These are phyloP conservation scores for Coemansia sp. DNA, from an alignment of 192 early-diverging fungal species.

Conservation along the genomic window DNA sequence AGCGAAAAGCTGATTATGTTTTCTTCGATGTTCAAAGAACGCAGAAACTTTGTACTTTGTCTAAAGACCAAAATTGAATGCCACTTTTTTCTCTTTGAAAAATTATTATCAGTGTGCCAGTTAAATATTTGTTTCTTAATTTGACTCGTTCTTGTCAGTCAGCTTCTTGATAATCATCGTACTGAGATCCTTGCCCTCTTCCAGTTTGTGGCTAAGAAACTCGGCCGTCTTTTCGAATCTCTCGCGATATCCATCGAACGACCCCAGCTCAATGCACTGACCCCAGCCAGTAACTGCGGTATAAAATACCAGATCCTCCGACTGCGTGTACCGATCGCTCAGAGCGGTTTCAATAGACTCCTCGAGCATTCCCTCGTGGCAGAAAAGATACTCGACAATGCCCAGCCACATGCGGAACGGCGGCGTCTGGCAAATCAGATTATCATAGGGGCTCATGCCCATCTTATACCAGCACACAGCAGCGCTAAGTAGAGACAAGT, in stretches of 20 bases:
- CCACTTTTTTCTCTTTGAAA: too few species aligned
- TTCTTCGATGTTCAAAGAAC: too few species aligned
- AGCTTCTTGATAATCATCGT: slow-evolving; percentile 54
- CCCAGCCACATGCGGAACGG: slow-evolving; percentile 93
- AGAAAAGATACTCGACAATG: slow-evolving; percentile 91
- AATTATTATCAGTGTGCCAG: too few species aligned
- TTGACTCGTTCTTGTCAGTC: slow-evolving; percentile 16
- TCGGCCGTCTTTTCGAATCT: slow-evolving; percentile 80
- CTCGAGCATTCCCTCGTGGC: slow-evolving; percentile 75
- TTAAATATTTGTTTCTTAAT: background rate
- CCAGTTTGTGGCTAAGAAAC: slow-evolving; percentile 74
- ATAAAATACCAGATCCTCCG: slow-evolving; percentile 85
- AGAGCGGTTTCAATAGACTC: slow-evolving; percentile 85
- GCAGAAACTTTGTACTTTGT: too few species aligned
- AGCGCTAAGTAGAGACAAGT: slow-evolving; percentile 90
- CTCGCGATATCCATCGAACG: slow-evolving; percentile 77
- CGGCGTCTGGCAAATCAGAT: slow-evolving; percentile 94
- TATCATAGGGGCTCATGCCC: slow-evolving; percentile 86
- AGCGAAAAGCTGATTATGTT: too few species aligned
- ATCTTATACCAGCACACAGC: slow-evolving; percentile 92
- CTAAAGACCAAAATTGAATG: too few species aligned
- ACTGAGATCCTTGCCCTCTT: slow-evolving; percentile 59
- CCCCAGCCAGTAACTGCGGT: slow-evolving; percentile 90
- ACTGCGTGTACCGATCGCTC: slow-evolving; percentile 67
- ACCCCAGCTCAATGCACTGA: slow-evolving; percentile 80